Evolutionary conservation across 139 green algal species (phyloP).

Genomic region (Chlorella sp.): DNA sequence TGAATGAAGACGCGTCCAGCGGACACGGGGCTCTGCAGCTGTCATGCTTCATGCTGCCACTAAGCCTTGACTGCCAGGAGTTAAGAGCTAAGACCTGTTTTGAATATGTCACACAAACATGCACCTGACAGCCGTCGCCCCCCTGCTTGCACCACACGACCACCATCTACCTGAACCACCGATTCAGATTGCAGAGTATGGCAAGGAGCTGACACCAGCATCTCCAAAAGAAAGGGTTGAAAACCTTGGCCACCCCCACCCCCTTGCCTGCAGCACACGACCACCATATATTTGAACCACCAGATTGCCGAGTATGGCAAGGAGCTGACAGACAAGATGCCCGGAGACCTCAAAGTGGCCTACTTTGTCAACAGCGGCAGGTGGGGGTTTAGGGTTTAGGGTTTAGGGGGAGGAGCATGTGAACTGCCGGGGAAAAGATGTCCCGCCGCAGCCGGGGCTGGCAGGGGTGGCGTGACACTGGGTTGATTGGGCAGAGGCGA

Average conservation of each 20-base stretch:
- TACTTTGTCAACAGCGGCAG: constrained; percentile 85
- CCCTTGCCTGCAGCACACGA: constrained; percentile 71
- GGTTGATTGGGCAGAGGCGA: no score
- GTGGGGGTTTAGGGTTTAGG: no score
- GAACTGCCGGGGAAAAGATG: no score
- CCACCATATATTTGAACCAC: constrained; percentile 83
- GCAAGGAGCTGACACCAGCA: constrained; percentile 57
- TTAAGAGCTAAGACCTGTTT: no score
- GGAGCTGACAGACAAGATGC: constrained; percentile 71
- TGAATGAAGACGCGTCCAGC: no score
- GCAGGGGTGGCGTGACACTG: no score
- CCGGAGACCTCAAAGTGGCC: constrained; percentile 68
- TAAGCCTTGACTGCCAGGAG: no score
- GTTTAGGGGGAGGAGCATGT: no score
- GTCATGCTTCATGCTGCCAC: background rate
- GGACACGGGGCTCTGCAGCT: background rate
- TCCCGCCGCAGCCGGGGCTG: no score
- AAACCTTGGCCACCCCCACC: background rate
- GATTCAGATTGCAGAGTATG: constrained; percentile 73
- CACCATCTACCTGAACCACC: constrained; percentile 83
- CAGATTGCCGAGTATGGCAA: constrained; percentile 68
- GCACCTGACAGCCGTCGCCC: background rate
- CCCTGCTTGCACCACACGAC: constrained; percentile 75
- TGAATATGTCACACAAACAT: no score
- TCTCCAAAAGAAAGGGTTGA: background rate